These are phyloP conservation scores for Suillus occidentalis DNA, from an alignment of 768 basidiomycete genomes.

Conservation along the genomic window DNA sequence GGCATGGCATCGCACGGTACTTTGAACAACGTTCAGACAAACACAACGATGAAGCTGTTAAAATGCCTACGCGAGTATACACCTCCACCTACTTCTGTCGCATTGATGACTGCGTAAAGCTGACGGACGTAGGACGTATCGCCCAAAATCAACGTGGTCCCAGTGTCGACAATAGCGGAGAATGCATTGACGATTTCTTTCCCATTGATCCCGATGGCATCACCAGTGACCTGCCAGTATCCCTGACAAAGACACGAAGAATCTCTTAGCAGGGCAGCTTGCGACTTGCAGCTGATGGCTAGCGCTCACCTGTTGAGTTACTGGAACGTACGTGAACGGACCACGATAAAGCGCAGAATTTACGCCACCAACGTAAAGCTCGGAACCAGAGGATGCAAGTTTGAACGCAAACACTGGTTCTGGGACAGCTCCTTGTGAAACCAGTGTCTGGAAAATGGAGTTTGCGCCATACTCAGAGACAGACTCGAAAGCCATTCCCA, in stretches of 20 bases:
- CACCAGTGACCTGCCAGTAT: constrained; percentile 22
- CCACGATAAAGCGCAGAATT: constrained; percentile 40
- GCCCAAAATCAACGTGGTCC: constrained; percentile 43
- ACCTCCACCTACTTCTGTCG: constrained; percentile 31
- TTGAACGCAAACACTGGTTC: constrained; percentile 40
- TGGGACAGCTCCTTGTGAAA: constrained; percentile 35
- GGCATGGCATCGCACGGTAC: constrained; percentile 29
- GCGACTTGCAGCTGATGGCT: background rate
- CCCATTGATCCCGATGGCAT: constrained; percentile 26
- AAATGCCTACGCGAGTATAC: constrained; percentile 34
- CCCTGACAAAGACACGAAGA: constrained; percentile 13
- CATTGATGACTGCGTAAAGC: constrained; percentile 33
- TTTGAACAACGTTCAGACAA: constrained; percentile 10
- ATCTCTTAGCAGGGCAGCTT: constrained; percentile 1
- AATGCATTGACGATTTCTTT: constrained; percentile 7
- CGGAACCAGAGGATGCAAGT: constrained; percentile 33
- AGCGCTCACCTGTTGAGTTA: constrained; percentile 29
- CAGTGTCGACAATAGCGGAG: constrained; percentile 50
- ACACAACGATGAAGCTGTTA: background rate
- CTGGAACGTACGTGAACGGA: constrained; percentile 35
- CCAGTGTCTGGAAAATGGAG: constrained; percentile 45
- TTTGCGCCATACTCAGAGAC: constrained; percentile 36
- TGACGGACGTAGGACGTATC: constrained; percentile 35
- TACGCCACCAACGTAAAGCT: constrained; percentile 43
- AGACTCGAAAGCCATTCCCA: constrained; percentile 44